phyloP scores from a whole-genome alignment of 2,329 filamentous ascomycete species.

The Blastomyces emzantsi region DNA sequence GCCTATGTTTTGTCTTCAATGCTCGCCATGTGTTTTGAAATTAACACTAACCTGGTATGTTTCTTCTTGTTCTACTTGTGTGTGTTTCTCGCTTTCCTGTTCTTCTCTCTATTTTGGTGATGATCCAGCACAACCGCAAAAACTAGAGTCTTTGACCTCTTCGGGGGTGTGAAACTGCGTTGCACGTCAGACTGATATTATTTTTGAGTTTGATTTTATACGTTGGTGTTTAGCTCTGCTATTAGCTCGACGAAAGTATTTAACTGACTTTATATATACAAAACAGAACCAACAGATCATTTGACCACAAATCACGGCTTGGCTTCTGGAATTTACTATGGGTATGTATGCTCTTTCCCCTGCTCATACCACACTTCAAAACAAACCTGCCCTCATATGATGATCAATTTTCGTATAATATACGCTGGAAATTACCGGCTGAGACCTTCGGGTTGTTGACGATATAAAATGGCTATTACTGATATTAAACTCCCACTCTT shows the following conservation, averaged over 20 bases:
- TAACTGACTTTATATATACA: slow-evolving; percentile 2
- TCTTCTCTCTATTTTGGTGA: slow-evolving; percentile 47
- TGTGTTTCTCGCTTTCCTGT: slow-evolving; percentile 7
- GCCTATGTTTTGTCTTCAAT: neutral
- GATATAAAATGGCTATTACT: slow-evolving; percentile 78
- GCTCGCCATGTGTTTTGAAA: neutral
- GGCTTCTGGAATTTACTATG: slow-evolving; percentile 3
- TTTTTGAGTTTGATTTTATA: slow-evolving; percentile 2
- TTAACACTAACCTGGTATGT: slow-evolving; percentile 25
- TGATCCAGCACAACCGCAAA: slow-evolving; percentile 69
- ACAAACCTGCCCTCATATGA: slow-evolving; percentile 12
- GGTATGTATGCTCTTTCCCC: slow-evolving; percentile 5
- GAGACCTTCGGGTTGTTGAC: slow-evolving; percentile 62
- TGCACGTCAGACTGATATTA: slow-evolving; percentile 85
- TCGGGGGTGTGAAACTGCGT: slow-evolving; percentile 73
- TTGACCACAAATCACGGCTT: neutral
- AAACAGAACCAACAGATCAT: slow-evolving; percentile 5
- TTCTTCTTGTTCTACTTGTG: slow-evolving; percentile 1
- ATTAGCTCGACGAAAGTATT: neutral
- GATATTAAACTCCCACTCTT: slow-evolving; percentile 6
- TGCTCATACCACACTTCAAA: no score
- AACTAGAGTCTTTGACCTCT: slow-evolving; percentile 98
- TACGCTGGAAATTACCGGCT: slow-evolving; percentile 97
- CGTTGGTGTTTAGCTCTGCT: slow-evolving; percentile 9
- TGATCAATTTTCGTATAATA: slow-evolving; percentile 32